Percentiles rank a stretch among this genome's conserved stretches.
phyloP scores from a whole-genome alignment of 306 rosid species.

The Morella rubra region DNA sequence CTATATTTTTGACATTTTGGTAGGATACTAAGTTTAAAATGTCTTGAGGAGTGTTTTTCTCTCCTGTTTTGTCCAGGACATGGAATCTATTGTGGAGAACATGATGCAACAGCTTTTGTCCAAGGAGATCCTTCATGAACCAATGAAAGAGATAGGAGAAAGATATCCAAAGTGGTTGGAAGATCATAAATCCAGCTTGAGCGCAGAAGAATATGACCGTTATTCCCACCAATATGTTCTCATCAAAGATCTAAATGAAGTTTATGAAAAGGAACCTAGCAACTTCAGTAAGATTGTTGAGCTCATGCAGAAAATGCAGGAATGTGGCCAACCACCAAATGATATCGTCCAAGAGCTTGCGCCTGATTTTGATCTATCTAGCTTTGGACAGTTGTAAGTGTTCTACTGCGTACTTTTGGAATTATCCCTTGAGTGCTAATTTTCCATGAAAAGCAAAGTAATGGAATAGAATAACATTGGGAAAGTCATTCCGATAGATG shows the following conservation, averaged over 20 bases:
- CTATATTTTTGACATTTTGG: background rate
- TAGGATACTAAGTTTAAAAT: background rate
- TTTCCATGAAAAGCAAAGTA: background rate
- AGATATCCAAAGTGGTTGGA: slow-evolving; percentile 95
- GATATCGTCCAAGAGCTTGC: slow-evolving; percentile 86
- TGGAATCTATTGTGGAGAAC: slow-evolving; percentile 88
- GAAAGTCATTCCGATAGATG: background rate
- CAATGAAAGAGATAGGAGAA: slow-evolving; percentile 96
- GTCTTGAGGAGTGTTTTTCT: slow-evolving; percentile 10
- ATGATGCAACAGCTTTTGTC: slow-evolving; percentile 97
- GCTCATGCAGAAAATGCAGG: slow-evolving; percentile 99
- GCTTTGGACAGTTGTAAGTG: slow-evolving; percentile 85
- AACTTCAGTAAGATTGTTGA: slow-evolving; percentile 81
- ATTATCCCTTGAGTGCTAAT: background rate
- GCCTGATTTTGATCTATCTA: slow-evolving; percentile 78
- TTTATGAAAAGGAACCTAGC: slow-evolving; percentile 69
- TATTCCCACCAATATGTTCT: slow-evolving; percentile 60
- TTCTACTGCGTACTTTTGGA: background rate
- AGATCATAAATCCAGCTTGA: slow-evolving; percentile 74
- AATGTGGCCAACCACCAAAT: slow-evolving; percentile 93
- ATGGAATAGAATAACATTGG: background rate
- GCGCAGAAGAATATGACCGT: slow-evolving; percentile 73
- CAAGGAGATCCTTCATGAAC: slow-evolving; percentile 94
- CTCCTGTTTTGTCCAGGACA: slow-evolving; percentile 47
- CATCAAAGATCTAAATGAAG: slow-evolving; percentile 68